Conservation (phyloP, 1,284 basidiomycete genomes). For the Rhodotorula sp. region DNA sequence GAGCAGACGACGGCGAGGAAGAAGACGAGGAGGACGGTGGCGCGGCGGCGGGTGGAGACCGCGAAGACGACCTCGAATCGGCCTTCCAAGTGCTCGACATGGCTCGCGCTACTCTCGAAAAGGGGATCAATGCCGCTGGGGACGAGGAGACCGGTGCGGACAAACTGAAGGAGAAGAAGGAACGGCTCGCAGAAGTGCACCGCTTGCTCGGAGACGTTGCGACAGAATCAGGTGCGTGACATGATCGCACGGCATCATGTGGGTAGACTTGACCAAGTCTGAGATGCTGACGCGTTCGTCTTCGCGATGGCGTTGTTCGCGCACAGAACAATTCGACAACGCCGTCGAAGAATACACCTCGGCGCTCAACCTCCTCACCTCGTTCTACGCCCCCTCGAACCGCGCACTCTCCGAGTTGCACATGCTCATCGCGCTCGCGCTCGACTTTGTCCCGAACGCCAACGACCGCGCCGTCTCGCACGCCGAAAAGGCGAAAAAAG, state of each 20-base stretch:
- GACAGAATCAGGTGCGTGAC: constrained; percentile 38
- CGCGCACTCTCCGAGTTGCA: constrained; percentile 43
- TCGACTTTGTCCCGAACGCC: constrained; percentile 42
- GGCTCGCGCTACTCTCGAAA: constrained; percentile 33
- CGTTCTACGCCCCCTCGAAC: constrained; percentile 34
- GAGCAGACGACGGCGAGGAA: not conserved
- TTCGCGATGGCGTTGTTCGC: not conserved
- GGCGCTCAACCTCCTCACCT: constrained; percentile 32
- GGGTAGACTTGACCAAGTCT: too few species aligned
- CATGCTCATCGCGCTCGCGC: constrained; percentile 45
- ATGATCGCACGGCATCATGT: too few species aligned
- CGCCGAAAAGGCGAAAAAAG: constrained; percentile 43
- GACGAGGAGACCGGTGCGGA: not conserved
- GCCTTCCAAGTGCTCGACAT: constrained; percentile 43
- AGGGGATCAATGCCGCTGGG: constrained; percentile 12
- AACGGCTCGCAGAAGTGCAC: constrained; percentile 42
- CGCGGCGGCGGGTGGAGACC: constrained; percentile 23
- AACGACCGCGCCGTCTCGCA: constrained; percentile 40
- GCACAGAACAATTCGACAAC: constrained; percentile 41
- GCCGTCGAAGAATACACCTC: constrained; percentile 43
- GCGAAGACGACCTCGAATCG: constrained; percentile 43
- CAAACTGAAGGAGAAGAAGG: constrained; percentile 9
- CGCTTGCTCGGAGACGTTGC: constrained; percentile 44
- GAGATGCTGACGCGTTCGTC: too few species aligned
- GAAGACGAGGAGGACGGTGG: constrained; percentile 19